These are phyloP conservation scores for Candida ipomoeae DNA, from an alignment of 805 yeast genomes.

Conservation along the genomic window DNA sequence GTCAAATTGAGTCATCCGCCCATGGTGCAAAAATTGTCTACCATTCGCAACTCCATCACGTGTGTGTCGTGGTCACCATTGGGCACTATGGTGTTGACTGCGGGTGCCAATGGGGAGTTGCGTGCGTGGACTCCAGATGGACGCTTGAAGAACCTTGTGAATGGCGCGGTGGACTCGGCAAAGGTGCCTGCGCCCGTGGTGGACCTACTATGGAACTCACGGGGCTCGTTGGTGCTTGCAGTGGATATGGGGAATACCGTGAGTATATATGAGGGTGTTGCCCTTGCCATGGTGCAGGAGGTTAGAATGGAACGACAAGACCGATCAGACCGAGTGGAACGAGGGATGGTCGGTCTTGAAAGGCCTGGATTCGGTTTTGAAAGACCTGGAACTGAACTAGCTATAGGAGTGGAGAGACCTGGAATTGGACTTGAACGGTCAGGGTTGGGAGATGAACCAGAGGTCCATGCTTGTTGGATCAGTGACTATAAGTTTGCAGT, in stretches of 20 bases:
- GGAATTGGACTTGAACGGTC: too few species aligned
- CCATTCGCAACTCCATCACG: constrained; percentile 24
- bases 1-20: constrained; percentile 37
- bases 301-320: constrained; percentile 6
- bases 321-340: too few species aligned
- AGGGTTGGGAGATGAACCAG: neutral
- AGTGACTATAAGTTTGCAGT: constrained; percentile 63
- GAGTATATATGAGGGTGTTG: constrained; percentile 61
- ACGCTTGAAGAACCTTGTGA: constrained; percentile 47
- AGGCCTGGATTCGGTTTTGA: too few species aligned
- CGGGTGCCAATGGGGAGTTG: constrained; percentile 66
- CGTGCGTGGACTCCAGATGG: constrained; percentile 79
- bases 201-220: constrained; percentile 56
- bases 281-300: constrained; percentile 32
- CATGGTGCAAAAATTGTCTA: constrained; percentile 12
- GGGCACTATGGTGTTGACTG: constrained; percentile 61
- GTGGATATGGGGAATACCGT: constrained; percentile 45
- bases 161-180: constrained; percentile 14
- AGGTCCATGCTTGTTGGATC: constrained; percentile 67
- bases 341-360: too few species aligned
- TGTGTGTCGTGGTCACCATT: constrained; percentile 59
- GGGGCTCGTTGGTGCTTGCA: constrained; percentile 53
- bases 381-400: too few species aligned
- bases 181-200: constrained; percentile 39
- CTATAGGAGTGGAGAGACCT: too few species aligned